Base-by-base conservation (phyloP, 352 stramenopile genomes). In the Aphanomyces astaci region DNA sequence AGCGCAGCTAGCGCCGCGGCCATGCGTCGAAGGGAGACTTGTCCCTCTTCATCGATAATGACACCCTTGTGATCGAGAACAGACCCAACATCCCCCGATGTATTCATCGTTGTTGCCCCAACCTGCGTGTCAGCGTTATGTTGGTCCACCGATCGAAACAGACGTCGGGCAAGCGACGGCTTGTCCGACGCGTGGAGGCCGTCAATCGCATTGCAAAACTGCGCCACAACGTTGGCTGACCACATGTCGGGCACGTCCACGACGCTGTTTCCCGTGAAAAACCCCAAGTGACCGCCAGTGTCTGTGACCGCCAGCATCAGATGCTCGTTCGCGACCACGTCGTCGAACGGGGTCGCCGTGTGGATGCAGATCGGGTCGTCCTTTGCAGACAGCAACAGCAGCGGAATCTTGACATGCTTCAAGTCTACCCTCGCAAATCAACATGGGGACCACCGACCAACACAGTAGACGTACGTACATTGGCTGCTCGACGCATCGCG, bases 281-380 rank as follows among this genome's bases (percentile, higher is more conserved):
- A 93, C 0, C 72, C 81, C 55, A 93, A 73, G 70, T 90, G 85
- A 19, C 82, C 82, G 40, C 85, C 82, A 4, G 62, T 73, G 30
- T 85, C 78, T 30, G 85, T 93, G 32, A 80, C 76, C 30, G 74
- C 85, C 32, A 93, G 66, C 36, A 93, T 84, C 45, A 90, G 71
- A 24, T 87, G 80, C 3, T 75, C 66, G 60, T 88, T 93, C 15
- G 72, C 71, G 45, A 73, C 28, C 2, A 81, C 74, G 25, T 81
- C 67, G 24, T 62, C 19, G 72, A 72, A 52, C 64, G 69, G 31
- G 48, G 72, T 49, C 62, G 75, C 39, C 73, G 46, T 19, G 56
- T 70, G 66, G 3, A 83, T 64, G 48, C 79, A 83, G 60, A 86
- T 84, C 19, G 79, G 77, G 36, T 86, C 79, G 59, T 86, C 79